Percentiles rank a stretch among this genome's conserved stretches.
Conservation (phyloP, 805 yeast species). For the Suhomyces faveliae region DNA sequence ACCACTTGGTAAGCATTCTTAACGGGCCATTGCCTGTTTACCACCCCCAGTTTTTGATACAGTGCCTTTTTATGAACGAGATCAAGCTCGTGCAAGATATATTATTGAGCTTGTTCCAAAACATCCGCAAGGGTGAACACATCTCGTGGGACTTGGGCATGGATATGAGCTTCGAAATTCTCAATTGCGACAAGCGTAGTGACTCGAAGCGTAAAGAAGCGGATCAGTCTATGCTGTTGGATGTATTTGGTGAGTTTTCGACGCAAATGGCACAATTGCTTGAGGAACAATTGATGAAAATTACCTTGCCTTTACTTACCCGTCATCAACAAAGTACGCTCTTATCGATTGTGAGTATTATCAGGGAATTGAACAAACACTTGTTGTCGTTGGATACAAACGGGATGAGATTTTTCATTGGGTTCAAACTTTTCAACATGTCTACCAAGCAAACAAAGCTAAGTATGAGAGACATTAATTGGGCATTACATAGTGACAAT, state of each 20-base stretch:
- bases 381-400: slow-evolving; percentile 52
- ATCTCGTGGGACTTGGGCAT: slow-evolving; percentile 36
- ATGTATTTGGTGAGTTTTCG: slow-evolving; percentile 31
- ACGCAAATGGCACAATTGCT: slow-evolving; percentile 46
- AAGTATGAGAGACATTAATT: slow-evolving; percentile 76
- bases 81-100: slow-evolving; percentile 54
- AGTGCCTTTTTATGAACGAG: slow-evolving; percentile 64
- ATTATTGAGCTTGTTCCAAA: slow-evolving; percentile 50
- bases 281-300: slow-evolving; percentile 57
- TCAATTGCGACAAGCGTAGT: slow-evolving; percentile 9
- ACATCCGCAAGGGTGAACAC: slow-evolving; percentile 41
- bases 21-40: slow-evolving; percentile 89
- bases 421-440: slow-evolving; percentile 61
- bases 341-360: slow-evolving; percentile 63
- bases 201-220: no score
- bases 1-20: slow-evolving; percentile 69
- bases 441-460: slow-evolving; percentile 50
- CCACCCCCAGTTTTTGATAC: slow-evolving; percentile 87
- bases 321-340: slow-evolving; percentile 90
- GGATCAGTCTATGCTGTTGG: no score
- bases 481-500: slow-evolving; percentile 85
- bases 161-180: slow-evolving; percentile 19
- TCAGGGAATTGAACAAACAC: slow-evolving; percentile 52
- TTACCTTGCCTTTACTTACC: slow-evolving; percentile 75
- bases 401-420: slow-evolving; percentile 70